Conservation (phyloP, 345 rosid genomes). For the Linum trigynum region DNA sequence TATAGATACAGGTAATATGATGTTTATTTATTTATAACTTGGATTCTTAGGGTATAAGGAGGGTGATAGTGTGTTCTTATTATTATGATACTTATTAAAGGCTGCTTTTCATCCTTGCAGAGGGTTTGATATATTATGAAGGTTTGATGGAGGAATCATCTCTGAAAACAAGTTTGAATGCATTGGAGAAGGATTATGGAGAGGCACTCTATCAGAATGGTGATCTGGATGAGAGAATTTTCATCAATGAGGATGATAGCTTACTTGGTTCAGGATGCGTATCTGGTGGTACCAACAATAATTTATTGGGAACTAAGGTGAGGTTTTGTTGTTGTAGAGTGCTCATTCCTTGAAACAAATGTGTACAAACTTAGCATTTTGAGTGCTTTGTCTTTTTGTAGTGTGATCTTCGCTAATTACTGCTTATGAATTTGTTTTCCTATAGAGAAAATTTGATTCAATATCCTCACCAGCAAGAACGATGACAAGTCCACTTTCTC, state of each 20-base stretch:
- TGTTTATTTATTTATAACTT: too few relatives aligned
- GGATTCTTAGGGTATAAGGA: too few relatives aligned
- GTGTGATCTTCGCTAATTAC: conserved; percentile 2
- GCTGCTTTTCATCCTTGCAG: conserved; percentile 38
- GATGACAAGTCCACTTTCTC: conserved; percentile 74
- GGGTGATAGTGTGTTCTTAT: background rate
- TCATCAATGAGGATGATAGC: conserved; percentile 80
- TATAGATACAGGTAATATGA: conserved; percentile 42
- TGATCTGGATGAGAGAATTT: conserved; percentile 79
- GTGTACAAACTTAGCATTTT: background rate
- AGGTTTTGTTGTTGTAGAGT: conserved; percentile 8
- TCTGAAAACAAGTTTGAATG: conserved; percentile 44
- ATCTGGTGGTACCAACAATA: conserved; percentile 49
- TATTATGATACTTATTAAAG: conserved; percentile 13
- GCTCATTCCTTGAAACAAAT: background rate
- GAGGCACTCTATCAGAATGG: conserved; percentile 51
- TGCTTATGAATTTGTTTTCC: conserved; percentile 9
- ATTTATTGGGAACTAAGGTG: conserved; percentile 56
- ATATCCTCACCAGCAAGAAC: conserved; percentile 77
- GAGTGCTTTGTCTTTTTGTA: conserved; percentile 1
- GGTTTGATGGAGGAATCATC: conserved; percentile 76
- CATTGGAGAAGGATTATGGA: conserved; percentile 66
- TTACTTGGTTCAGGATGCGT: conserved; percentile 63
- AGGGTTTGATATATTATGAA: conserved; percentile 79
- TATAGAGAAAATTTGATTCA: conserved; percentile 61